Base-by-base conservation (phyloP, 148 eudicot species). In the Hydrangea macrophylla region DNA sequence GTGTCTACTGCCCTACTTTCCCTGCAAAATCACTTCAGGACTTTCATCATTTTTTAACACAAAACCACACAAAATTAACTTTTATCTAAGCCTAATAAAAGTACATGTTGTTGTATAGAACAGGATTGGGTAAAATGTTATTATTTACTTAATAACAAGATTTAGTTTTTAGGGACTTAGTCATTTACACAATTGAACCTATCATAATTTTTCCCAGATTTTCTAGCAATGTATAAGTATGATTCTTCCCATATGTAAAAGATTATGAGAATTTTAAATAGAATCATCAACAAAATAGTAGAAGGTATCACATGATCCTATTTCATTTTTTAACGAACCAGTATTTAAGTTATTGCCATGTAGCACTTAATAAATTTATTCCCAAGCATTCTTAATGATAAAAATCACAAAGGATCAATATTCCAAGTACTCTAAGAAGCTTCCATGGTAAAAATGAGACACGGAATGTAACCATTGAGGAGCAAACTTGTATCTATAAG, bases 1-100 rank as follows among this genome's bases (percentile, higher is more conserved):
- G 85, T 90, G 80, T 93, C 98, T 45, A 93, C 86, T 9, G 96
- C 96, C 81, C 86, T 84, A 81, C 98, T 93, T 80, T 88, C 96
- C 86, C 98, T 93, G 85, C 83, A 77, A 72, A 18, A 64, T 10
- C 35, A 54, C 25, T 58, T 35, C 8, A 4, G 8, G 8, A 35
- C 39, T 28, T n/a, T n/a, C n/a, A n/a, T 20, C n/a, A 60, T 13
- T 22, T 54, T n/a, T n/a, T 44, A 35, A 27, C 30, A 28, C 15
- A 27, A 55, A 54, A 55, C 7, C 31, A 36, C 0, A 18, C 10
- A 7, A 56, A 55, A 54, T 9, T 55, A 58, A 7, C 18, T 30
- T n/a, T n/a, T n/a, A n/a, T n/a, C n/a, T n/a, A n/a, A n/a, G n/a
- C n/a, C n/a, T n/a, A n/a, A n/a, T n/a, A n/a, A n/a, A n/a, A n/a